Conservation (phyloP, 768 basidiomycete species). For the Podaxis sp. region DNA sequence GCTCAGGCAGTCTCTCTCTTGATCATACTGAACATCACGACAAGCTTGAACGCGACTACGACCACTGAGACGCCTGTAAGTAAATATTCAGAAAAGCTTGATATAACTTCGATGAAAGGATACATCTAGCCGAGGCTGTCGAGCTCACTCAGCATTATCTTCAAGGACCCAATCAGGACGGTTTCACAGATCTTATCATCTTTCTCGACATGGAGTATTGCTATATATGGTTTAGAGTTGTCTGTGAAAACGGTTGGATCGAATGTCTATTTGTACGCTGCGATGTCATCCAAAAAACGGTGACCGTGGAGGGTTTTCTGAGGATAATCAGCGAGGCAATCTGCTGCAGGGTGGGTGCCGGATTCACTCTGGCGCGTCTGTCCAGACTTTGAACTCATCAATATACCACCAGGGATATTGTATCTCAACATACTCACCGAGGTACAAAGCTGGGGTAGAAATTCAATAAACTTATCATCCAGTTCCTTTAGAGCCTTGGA, state of each 20-base stretch:
- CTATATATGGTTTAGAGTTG: no score
- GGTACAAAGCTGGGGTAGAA: neutral
- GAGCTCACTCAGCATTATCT: neutral
- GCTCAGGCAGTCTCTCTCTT: conserved; percentile 52
- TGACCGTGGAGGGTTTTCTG: no score
- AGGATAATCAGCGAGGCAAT: no score
- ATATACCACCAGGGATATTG: no score
- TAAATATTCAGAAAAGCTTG: conserved; percentile 22
- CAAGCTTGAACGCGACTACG: conserved; percentile 49
- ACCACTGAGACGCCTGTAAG: conserved; percentile 37
- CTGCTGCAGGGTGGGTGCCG: no score
- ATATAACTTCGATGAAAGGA: neutral
- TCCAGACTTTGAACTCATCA: no score
- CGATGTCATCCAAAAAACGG: no score
- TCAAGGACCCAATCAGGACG: neutral
- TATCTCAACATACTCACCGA: neutral
- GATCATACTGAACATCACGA: conserved; percentile 45
- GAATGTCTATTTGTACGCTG: no score
- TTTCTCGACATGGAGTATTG: neutral
- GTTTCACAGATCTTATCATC: neutral
- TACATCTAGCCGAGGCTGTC: neutral
- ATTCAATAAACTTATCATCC: neutral
- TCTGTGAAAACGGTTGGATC: no score
- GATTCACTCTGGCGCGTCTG: no score
- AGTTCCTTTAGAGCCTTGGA: neutral